Evolutionary conservation across 2,329 filamentous ascomycete genomes (phyloP).

Genomic region (Apiospora rasikravindrae): DNA sequence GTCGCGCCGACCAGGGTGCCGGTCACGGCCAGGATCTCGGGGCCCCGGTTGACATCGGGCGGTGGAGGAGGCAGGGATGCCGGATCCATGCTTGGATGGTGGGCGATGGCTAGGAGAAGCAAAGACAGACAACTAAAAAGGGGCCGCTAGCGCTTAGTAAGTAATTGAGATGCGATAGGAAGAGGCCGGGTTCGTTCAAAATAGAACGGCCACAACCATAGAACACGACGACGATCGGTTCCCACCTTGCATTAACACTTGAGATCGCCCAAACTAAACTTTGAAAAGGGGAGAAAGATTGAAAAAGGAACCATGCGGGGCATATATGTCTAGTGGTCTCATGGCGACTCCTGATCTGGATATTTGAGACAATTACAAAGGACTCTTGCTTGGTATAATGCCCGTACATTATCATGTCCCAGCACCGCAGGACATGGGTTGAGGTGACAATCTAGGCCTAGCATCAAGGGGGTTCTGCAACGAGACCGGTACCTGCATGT

Average conservation of each 20-base stretch:
- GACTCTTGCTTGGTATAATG: background rate
- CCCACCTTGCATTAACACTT: background rate
- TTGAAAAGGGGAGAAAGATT: background rate
- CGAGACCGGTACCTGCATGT: constrained; percentile 2
- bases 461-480: background rate
- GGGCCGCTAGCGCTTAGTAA: background rate
- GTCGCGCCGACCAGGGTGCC: background rate
- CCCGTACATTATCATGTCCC: background rate
- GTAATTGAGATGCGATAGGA: background rate
- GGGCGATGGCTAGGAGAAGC: background rate
- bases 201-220: background rate
- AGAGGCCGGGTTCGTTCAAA: background rate
- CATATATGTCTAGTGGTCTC: background rate
- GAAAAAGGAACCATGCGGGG: background rate
- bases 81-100: background rate
- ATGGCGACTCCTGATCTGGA: background rate
- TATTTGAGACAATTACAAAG: background rate
- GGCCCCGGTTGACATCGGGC: background rate
- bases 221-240: background rate
- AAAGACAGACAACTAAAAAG: background rate
- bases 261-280: background rate
- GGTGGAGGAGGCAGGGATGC: background rate
- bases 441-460: background rate
- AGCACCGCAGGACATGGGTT: background rate
- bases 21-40: constrained; percentile 10